phyloP scores from a whole-genome alignment of 495 filamentous ascomycete species.

The Annulohypoxylon stygium region DNA sequence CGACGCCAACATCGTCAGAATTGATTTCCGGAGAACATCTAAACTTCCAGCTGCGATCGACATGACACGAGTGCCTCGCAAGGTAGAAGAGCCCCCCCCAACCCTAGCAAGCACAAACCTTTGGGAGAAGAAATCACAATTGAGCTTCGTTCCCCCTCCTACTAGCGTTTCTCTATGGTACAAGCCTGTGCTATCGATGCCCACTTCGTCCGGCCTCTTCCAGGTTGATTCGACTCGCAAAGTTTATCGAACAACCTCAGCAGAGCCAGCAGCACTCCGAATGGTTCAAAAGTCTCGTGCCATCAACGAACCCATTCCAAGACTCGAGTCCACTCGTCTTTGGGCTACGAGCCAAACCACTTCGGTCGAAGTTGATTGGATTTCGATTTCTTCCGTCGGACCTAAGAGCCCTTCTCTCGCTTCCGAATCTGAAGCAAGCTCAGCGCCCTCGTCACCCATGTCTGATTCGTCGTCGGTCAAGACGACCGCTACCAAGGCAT shows the following conservation, averaged over 20 bases:
- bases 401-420: conserved; percentile 32
- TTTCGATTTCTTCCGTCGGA: conserved; percentile 44
- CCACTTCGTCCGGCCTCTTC: conserved; percentile 39
- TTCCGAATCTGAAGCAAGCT: conserved; percentile 31
- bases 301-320: conserved; percentile 46
- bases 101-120: conserved; percentile 50
- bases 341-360: conserved; percentile 44
- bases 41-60: conserved; percentile 43
- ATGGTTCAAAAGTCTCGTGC: conserved; percentile 45
- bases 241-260: conserved; percentile 46
- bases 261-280: conserved; percentile 47
- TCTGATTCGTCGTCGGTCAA: conserved; percentile 34
- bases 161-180: conserved; percentile 31
- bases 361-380: conserved; percentile 50
- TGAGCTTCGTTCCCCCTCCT: not conserved
- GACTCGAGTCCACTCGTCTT: conserved; percentile 50
- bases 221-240: conserved; percentile 36
- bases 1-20: conserved; percentile 20
- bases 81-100: conserved; percentile 42
- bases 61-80: conserved; percentile 42
- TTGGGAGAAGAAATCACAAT: conserved; percentile 44
- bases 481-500: conserved; percentile 32
- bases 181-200: not conserved
- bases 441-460: conserved; percentile 26
- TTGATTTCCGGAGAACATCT: conserved; percentile 42